Base-by-base conservation (phyloP, 169 alveolate species). In the Cryptosporidium tyzzeri region DNA sequence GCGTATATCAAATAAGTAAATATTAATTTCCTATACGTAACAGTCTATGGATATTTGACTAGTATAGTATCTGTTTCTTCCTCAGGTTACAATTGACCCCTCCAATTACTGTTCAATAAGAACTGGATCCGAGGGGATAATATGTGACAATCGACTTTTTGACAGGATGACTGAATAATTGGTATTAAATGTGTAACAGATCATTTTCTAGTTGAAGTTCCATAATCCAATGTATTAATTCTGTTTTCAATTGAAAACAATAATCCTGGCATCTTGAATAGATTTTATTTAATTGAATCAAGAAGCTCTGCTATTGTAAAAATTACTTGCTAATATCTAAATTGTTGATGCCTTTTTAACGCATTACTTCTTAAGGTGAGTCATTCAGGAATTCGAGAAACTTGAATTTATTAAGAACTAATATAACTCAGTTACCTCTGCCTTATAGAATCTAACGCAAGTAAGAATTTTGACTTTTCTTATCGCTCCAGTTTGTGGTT, bases 41-140 rank as follows among this genome's bases (percentile, higher is more conserved):
- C 73, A 62, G 89, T 80, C 89, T 80, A 80, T 80, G 75, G 89
- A 80, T 62, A 80, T 80, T 62, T 80, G 89, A 80, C 89, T 80
- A 61, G 89, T 80, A 80, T 80, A 80, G 89, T 80, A 80, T 80
- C 89, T 80, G 89, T 62, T 62, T 62, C 89, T 80, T 59, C 89
- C 80, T 59, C 73, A 44, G 71, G 89, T 80, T 80, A 80, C 89
- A 80, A 80, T 65, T 80, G 89, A 80, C 89, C 89, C 89, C 89
- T 80, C 89, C 89, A 80, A 80, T 65, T 62, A 62, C 89, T 45
- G 89, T 41, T 44, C 51, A 37, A 41, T 37, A 44, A 41, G 48
- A 44, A 62, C 39, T 41, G 75, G 65, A 62, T 59, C 75, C 75
- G 89, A 65, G 89, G 89, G 80, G 80, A 80, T 50, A 80, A 31